phyloP scores from a whole-genome alignment of 257 asterid species.

The Przewalskia tangutica region DNA sequence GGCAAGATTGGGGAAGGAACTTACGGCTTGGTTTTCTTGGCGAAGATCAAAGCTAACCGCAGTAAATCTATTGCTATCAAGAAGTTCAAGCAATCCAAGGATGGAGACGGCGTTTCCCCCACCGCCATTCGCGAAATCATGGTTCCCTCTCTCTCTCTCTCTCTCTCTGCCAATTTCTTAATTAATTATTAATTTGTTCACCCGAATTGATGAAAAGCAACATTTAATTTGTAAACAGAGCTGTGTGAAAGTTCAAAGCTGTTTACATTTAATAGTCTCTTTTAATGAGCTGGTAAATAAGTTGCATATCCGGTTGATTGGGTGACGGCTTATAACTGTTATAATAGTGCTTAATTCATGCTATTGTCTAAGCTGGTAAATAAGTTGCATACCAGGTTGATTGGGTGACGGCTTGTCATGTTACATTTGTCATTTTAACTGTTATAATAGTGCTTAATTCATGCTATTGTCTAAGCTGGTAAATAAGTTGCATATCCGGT shows the following conservation, averaged over 20 bases:
- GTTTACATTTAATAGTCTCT: background rate
- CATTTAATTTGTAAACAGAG: background rate
- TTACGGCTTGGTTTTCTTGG: conserved; percentile 86
- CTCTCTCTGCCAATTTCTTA: background rate
- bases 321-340: no score
- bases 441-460: no score
- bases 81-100: conserved; percentile 97
- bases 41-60: conserved; percentile 73
- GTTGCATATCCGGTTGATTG: no score
- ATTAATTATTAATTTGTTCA: no score
- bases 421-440: no score
- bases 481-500: no score
- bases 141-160: conserved; percentile 23
- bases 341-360: no score
- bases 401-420: no score
- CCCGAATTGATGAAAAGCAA: no score
- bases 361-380: no score
- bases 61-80: conserved; percentile 83
- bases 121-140: conserved; percentile 99
- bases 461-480: no score
- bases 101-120: conserved; percentile 96
- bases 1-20: conserved; percentile 98
- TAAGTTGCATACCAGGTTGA: no score
- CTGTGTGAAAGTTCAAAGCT: background rate
- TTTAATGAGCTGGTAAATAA: background rate